phyloP scores from a whole-genome alignment of 495 filamentous ascomycete genomes.

The Neurospora africana region DNA sequence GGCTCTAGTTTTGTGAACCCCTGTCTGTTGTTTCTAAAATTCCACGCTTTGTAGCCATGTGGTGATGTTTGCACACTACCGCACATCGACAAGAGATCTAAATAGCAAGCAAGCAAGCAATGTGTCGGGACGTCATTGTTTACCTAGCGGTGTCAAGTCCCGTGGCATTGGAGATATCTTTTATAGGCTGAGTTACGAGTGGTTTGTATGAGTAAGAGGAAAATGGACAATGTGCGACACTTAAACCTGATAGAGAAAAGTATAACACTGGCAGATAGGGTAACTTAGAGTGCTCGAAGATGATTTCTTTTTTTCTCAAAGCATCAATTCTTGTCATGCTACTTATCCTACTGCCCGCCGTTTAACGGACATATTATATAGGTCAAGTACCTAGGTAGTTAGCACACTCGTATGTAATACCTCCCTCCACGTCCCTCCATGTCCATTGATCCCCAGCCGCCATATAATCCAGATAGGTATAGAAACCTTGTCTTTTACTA shows the following conservation, averaged over 20 bases:
- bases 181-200: neutral
- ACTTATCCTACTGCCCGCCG: too few relatives aligned
- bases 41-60: neutral
- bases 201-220: neutral
- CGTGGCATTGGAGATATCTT: neutral
- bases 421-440: neutral
- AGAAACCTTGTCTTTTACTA: neutral
- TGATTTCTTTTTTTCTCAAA: too few relatives aligned
- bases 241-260: neutral
- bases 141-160: neutral
- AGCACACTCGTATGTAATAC: neutral
- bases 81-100: neutral
- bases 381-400: neutral
- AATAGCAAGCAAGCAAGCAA: neutral
- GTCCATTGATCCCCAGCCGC: neutral
- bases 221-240: neutral
- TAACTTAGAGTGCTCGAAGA: too few relatives aligned
- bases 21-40: neutral
- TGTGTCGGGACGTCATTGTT: neutral
- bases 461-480: neutral
- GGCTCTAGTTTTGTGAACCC: neutral
- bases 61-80: neutral
- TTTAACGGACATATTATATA: too few relatives aligned
- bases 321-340: too few relatives aligned
- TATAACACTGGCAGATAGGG: neutral